These are phyloP conservation scores for Cajanus cajan DNA, from an alignment of 306 rosid species.

Conservation along the genomic window DNA sequence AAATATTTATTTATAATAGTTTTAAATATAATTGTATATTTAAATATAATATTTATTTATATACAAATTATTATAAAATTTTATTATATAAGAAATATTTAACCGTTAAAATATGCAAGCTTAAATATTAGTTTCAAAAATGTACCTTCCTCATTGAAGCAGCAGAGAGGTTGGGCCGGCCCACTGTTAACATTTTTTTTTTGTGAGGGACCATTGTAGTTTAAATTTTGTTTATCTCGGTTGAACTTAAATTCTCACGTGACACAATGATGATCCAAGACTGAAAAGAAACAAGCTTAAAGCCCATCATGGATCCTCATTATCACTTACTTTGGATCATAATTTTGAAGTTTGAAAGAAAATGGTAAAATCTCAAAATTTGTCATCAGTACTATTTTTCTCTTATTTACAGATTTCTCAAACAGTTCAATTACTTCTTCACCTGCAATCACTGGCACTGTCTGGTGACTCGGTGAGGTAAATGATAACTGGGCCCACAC, in stretches of 20 bases:
- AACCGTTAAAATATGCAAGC: no score
- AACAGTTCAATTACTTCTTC: not conserved
- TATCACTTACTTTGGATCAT: not conserved
- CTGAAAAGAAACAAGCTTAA: not conserved
- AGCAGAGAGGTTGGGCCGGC: no score
- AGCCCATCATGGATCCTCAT: not conserved
- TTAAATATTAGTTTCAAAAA: no score
- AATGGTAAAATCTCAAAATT: not conserved
- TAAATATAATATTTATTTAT: no score
- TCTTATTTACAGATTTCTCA: not conserved
- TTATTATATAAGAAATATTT: no score
- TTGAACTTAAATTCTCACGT: not conserved
- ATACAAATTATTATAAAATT: no score
- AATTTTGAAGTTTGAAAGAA: not conserved
- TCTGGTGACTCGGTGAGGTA: conserved; percentile 1
- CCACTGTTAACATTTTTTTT: no score
- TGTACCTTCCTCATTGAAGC: no score
- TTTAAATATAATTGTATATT: no score
- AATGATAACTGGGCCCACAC: not conserved
- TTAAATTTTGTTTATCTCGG: not conserved
- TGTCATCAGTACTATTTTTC: not conserved
- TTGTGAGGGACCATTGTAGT: not conserved
- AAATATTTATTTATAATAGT: no score
- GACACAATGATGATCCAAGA: not conserved
- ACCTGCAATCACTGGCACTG: not conserved